Conservation (phyloP, 495 filamentous ascomycete genomes). For the Penicillium alfredii region DNA sequence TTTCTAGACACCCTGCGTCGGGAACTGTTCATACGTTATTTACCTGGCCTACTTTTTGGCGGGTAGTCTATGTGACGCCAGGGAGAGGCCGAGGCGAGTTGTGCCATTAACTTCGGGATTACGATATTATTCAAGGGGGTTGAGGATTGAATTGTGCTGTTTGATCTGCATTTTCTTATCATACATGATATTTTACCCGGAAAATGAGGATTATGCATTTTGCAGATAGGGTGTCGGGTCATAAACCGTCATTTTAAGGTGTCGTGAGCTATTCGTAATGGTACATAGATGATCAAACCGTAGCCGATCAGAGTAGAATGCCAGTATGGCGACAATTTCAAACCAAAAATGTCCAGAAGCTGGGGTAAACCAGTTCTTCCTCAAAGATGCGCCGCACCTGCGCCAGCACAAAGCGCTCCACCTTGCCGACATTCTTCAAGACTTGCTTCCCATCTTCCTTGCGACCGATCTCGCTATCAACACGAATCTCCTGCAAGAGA, state of each 20-base stretch:
- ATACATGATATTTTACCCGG: slow-evolving; percentile 2
- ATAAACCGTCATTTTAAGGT: slow-evolving; percentile 7
- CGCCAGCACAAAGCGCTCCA: slow-evolving; percentile 93
- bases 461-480: slow-evolving; percentile 95
- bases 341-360: slow-evolving; percentile 95
- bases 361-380: slow-evolving; percentile 96
- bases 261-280: slow-evolving; percentile 19
- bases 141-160: too few relatives aligned
- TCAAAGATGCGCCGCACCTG: slow-evolving; percentile 96
- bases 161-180: too few relatives aligned
- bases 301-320: not conserved
- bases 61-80: too few relatives aligned
- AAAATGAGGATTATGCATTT: slow-evolving; percentile 2
- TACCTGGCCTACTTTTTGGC: too few relatives aligned
- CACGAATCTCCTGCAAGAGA: slow-evolving; percentile 81
- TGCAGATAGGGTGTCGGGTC: slow-evolving; percentile 11
- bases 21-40: slow-evolving; percentile 8
- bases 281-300: slow-evolving; percentile 3
- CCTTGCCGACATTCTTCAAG: slow-evolving; percentile 96
- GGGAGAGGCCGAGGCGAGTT: too few relatives aligned
- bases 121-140: too few relatives aligned
- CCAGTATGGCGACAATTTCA: slow-evolving; percentile 32
- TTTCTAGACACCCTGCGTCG: not conserved
- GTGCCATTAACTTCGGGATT: too few relatives aligned
- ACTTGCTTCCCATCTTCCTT: slow-evolving; percentile 87